Evolutionary conservation across 768 basidiomycete genomes (phyloP), one percentile per base, ranked within the genome.

Genomic region (Boletus speciosus): DNA sequence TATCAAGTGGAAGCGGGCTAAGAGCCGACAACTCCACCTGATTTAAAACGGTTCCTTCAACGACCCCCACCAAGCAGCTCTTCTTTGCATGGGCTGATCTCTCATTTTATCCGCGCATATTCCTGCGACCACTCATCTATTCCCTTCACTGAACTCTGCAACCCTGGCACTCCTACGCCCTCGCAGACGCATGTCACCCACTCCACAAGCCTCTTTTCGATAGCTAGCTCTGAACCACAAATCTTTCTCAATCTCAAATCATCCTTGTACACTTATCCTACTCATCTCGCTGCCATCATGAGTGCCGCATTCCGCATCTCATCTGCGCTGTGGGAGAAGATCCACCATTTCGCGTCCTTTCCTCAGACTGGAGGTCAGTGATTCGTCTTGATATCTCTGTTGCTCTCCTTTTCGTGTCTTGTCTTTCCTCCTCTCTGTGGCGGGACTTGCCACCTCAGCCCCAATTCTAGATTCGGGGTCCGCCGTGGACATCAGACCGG

Each of bases 291-390:
- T 10, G 7, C 38, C 53, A 55, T 27, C 59, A 78, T 79, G 78
- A 68, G 71, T 43, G 69, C 70, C 16, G 61, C 61, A 21, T 93
- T 89, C 72, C 81, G 85, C 45, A 93, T 95, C 56, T 79, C 86
- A 25, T 74, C 84, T 54, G 78, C 83, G 8, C 77, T 93, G 59
- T 94, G 92, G 92, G 90, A 94, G 73, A 85, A 81, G 74, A 91
- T 94, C 55, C 88, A 89, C 74, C 88, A 93, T 64, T 94, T 90
- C 67, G 90, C 92, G 0, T 88, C 88, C 1, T 94, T 94, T 71
- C 90, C 91, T 5, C 94, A 94, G 74, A 95, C 93, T 0, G 90
- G 93, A 41, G 90, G 90, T 89, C 32, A 58, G 83, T 72, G 31
- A 6, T 48, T 38, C n/a, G 12, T 46, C 37, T 12, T 42, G 38